A percentile compares a stretch with the other conserved stretches of the same genome.
phyloP scores from a whole-genome alignment of 371 early-diverging fungal species.

The Mucor racemosus region DNA sequence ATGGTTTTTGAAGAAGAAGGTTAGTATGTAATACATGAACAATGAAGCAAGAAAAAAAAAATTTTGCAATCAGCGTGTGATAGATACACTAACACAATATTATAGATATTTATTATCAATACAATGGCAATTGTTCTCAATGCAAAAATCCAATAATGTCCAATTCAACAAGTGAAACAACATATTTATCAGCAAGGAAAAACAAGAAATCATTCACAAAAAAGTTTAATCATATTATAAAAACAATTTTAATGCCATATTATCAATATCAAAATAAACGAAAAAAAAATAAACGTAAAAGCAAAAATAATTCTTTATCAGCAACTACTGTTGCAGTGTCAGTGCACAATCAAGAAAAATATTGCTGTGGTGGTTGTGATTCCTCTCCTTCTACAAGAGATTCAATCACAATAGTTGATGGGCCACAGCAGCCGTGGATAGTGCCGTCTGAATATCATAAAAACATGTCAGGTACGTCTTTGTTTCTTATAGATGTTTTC shows the following conservation, averaged over 20 bases:
- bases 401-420: slow-evolving; percentile 5
- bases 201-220: not conserved
- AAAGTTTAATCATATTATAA: not conserved
- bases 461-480: slow-evolving; percentile 1
- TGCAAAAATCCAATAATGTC: not conserved
- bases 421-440: slow-evolving; percentile 13
- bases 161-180: not conserved
- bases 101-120: not conserved
- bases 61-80: not conserved
- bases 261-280: not conserved
- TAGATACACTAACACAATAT: not conserved
- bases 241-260: not conserved
- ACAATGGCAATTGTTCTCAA: not conserved
- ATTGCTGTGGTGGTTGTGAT: not conserved
- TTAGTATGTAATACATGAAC: not conserved
- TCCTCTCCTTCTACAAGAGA: not conserved
- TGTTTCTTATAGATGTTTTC: not conserved
- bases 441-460: slow-evolving; percentile 17
- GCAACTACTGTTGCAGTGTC: not conserved
- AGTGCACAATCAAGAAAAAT: not conserved
- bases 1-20: not conserved
- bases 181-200: not conserved
- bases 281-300: not conserved
- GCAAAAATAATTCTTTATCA: not conserved
- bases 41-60: too few species aligned